Evolutionary conservation across 2,329 filamentous ascomycete species (phyloP).

Genomic region (Cadophora sp.): DNA sequence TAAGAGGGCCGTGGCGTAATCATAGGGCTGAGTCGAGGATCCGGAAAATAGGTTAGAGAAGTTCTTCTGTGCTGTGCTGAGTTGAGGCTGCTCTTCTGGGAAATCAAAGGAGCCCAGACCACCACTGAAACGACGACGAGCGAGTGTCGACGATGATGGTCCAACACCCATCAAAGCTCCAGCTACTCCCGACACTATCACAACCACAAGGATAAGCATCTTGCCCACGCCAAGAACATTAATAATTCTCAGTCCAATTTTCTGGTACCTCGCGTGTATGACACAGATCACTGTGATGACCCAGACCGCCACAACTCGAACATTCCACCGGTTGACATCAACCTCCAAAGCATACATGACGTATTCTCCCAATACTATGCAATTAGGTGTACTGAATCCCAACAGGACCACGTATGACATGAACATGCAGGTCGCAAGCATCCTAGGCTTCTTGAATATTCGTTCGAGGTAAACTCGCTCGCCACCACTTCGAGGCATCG

Average conservation of each 20-base stretch:
- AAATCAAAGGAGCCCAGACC: constrained; percentile 28
- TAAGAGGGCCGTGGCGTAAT: constrained; percentile 57
- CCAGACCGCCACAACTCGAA: constrained; percentile 54
- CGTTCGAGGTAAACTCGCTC: constrained; percentile 58
- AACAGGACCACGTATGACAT: constrained; percentile 57
- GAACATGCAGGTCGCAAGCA: constrained; percentile 59
- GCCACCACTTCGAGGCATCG: constrained; percentile 48
- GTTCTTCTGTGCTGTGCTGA: constrained; percentile 48
- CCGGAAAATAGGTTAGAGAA: constrained; percentile 50
- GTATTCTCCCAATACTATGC: constrained; percentile 58
- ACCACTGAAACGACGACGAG: constrained; percentile 28
- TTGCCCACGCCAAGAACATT: constrained; percentile 57
- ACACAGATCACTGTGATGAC: constrained; percentile 55
- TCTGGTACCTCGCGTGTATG: constrained; percentile 54
- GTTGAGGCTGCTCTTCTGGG: constrained; percentile 26
- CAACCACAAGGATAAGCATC: constrained; percentile 54
- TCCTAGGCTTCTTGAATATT: constrained; percentile 57
- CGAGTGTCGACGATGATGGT: constrained; percentile 26
- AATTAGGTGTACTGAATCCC: constrained; percentile 59
- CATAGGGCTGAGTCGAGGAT: constrained; percentile 50
- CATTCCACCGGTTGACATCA: constrained; percentile 54
- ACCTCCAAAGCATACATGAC: constrained; percentile 53
- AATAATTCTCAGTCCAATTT: constrained; percentile 54
- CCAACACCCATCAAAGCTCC: constrained; percentile 46
- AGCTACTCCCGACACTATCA: constrained; percentile 53